Evolutionary conservation across 805 yeast genomes (phyloP), one percentile per base, ranked within the genome.

Genomic region (Pichia manshurica): DNA sequence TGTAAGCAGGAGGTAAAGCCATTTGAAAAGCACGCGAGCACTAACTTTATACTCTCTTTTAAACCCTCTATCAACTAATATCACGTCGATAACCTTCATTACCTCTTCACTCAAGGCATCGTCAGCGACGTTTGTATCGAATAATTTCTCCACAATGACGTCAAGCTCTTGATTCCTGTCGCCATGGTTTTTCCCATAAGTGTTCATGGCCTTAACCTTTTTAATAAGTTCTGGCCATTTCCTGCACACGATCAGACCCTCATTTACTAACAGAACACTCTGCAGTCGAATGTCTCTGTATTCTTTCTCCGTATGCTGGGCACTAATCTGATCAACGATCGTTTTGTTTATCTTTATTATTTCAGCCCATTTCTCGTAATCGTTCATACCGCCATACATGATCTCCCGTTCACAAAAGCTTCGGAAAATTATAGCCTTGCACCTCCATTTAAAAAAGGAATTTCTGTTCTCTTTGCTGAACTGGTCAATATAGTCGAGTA

Each of bases 1-100:
- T 6, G 45, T 46, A n/a, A 52, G n/a, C 5, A 43, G 3, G 12
- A 48, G 21, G 19, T 48, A 22, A 6, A 45, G 10, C 54, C 54
- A 51, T 29, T 38, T 47, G 3, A 51, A 23, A 4, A 43, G 22
- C 6, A 25, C 15, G 7, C 9, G 21, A 16, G 34, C 15, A 13
- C 9, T 17, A 2, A 42, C 29, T 3, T 20, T 12, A 44, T 15
- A 32, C 20, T 22, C 29, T 4, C 2, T 34, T 20, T 31, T 37
- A n/a, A 39, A 25, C 13, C 50, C 33, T 10, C 44, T 21, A 10
- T 45, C 45, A 22, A 31, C 25, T 13, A 48, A 32, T 15, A 45
- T 22, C 4, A 34, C n/a, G 25, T 51, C 39, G 7, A 42, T 29
- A 31, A 47, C 13, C 13, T 32, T 40, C n/a, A 41, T n/a, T 7